Percentiles rank a stretch among this genome's conserved stretches.
Evolutionary conservation across 306 rosid genomes (phyloP).

Genomic region (Sindora glabra): DNA sequence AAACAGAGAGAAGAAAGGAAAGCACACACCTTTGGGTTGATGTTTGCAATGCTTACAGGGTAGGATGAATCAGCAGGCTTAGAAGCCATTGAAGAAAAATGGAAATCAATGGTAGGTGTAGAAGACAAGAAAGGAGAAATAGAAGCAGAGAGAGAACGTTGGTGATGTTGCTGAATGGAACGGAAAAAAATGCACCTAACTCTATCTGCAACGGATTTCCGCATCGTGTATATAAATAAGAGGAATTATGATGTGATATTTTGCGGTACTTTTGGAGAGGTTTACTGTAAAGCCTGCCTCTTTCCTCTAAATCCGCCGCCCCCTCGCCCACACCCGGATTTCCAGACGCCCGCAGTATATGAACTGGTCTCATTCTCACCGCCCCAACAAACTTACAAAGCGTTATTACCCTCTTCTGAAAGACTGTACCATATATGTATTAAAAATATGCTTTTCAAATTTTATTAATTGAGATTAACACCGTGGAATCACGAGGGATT

Average conservation of each 20-base stretch:
- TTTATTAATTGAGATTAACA: too few relatives aligned
- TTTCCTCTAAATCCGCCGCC: background rate
- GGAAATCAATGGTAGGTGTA: background rate
- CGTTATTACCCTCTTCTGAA: too few relatives aligned
- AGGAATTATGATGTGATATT: background rate
- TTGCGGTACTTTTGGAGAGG: background rate
- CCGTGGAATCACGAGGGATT: too few relatives aligned
- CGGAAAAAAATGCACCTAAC: conserved; percentile 29
- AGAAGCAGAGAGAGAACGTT: conserved; percentile 6
- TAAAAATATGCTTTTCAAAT: too few relatives aligned
- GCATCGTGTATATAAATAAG: conserved; percentile 34
- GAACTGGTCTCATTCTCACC: too few relatives aligned
- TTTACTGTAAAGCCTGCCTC: background rate
- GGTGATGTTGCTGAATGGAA: conserved; percentile 19
- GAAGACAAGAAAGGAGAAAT: conserved; percentile 40
- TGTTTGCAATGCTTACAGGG: conserved; percentile 41
- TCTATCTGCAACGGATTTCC: conserved; percentile 56
- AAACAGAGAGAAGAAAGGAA: background rate
- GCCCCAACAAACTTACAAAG: too few relatives aligned
- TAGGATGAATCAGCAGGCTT: conserved; percentile 18
- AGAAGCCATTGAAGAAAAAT: conserved; percentile 29
- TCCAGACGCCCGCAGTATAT: conserved; percentile 14
- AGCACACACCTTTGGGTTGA: conserved; percentile 63
- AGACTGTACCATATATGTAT: too few relatives aligned
- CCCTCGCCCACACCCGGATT: background rate